Base-by-base conservation (phyloP, 1,284 basidiomycete species). In the Abortiporus biennis region DNA sequence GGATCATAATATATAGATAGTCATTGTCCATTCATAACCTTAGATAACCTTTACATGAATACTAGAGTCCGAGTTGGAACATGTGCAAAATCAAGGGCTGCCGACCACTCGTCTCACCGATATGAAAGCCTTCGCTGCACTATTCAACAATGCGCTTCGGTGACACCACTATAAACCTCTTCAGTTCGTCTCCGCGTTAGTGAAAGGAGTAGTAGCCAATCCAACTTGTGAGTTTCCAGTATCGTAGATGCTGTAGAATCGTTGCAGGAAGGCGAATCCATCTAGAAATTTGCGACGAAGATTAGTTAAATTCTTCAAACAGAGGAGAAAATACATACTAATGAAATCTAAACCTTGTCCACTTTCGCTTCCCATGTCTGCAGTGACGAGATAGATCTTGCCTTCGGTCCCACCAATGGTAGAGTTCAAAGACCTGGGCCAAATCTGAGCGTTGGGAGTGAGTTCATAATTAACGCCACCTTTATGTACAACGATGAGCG, bases 201-300 rank as follows among this genome's bases (percentile, higher is more conserved):
- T 75, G 54, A 68, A 64, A 27, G 46, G 21, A 6, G 72, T 76
- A 21, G 49, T 65, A 2, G 74, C 73, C 34, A 75, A 59, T 5
- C 74, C 74, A 39, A 77, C 58, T 24, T 56, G 66, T 3, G 48
- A 33, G 60, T 77, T 76, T 34, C 67, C 61, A 21, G 76, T 77
- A 53, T 85, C 83, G 53, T 63, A 83, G 24, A 81, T 77, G 20
- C 71, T 70, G 61, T 83, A 84, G 71, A 77, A 85, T 21, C 80
- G 74, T 59, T 85, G 75, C 23, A 71, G 49, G 42, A 62, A 64
- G 36, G 49, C 55, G 44, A 58, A 60, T 22, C 65, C 59, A 44
- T 65, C 64, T 66, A 40, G 6, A 40, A 20, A 24, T 13, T 13
- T 17, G 16, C 16, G 3, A 19, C 15, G 29, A 42, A 21, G 30